Base-by-base conservation (phyloP, 768 basidiomycete species). In the Chlorophyllum brunneum region DNA sequence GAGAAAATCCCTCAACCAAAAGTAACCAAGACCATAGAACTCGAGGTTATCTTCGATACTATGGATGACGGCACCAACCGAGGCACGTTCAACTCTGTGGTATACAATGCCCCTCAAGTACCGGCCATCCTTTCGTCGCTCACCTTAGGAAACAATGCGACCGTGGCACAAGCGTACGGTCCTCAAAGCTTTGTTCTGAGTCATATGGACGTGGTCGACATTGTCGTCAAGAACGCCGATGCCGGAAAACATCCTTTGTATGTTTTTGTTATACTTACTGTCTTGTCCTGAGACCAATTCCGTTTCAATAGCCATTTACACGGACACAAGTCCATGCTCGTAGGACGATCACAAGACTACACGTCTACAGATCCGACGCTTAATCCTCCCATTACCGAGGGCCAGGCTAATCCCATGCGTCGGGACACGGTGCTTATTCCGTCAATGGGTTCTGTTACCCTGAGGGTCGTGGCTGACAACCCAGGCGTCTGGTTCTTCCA, bases 401-500 rank as follows among this genome's bases (percentile, higher is more conserved):
- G 81, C 11, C 88, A 92, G 59, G 64, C 71, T 1, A 99, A 98
- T 70, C 95, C 95, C 2, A 82, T 95, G 62, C 83, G 92, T n/a
- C 80, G 95, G 34, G 95, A 99, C 67, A 95, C 92, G 0, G 72
- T 95, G 13, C 79, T 83, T 51, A 81, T 97, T 45, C 86, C 88
- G 2, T 76, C 82, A 3, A 76, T 75, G 54, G 68, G 78, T 16
- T 83, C 83, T 2, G 87, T 79, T 9, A 88, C 88, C 0, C 69
- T 99, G 39, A 82, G 92, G 18, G 67, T 94, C 60, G 71, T 85
- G 41, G 91, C 92, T 1, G 90, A 98, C 65, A 98, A 98, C 68
- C 95, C 95, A 1, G 95, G 95, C 9, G 84, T 79, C 6, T 95
- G 92, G 88, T 67, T 92, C 57, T 79, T 92, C 65, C 89, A 91